Conservation (phyloP, 768 basidiomycete genomes). For the Mycena vulgaris region DNA sequence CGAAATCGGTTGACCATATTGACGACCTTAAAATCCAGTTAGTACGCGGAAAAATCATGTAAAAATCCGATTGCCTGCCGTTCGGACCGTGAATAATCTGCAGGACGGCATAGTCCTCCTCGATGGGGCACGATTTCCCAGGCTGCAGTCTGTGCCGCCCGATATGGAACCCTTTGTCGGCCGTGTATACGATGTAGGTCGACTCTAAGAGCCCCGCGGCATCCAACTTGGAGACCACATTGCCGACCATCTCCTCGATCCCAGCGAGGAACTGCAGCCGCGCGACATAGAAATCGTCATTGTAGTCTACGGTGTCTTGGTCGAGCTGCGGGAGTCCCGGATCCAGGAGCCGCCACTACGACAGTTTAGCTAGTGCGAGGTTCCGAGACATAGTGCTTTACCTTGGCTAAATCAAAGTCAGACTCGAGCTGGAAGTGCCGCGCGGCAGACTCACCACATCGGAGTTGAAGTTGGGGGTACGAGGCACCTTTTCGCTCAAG, state of each 20-base stretch:
- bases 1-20: conserved; percentile 3
- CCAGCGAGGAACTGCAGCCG: conserved; percentile 6
- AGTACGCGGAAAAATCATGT: neutral
- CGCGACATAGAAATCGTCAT: neutral
- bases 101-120: conserved; percentile 9
- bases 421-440: too few relatives aligned
- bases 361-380: neutral
- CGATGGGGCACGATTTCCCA: conserved; percentile 4
- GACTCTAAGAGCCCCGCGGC: neutral
- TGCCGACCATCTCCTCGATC: conserved; percentile 2
- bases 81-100: conserved; percentile 8
- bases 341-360: neutral
- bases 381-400: neutral
- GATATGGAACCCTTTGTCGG: conserved; percentile 15
- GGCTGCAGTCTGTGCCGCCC: conserved; percentile 14
- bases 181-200: conserved; percentile 5
- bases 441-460: too few relatives aligned
- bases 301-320: neutral
- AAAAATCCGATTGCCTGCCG: neutral
- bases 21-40: neutral
- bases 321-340: neutral
- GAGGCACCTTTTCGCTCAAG: neutral
- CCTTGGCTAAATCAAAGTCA: neutral
- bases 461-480: too few relatives aligned
- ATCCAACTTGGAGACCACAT: neutral